phyloP scores from a whole-genome alignment of 192 early-diverging fungal genomes.

The Pilaira anomala region DNA sequence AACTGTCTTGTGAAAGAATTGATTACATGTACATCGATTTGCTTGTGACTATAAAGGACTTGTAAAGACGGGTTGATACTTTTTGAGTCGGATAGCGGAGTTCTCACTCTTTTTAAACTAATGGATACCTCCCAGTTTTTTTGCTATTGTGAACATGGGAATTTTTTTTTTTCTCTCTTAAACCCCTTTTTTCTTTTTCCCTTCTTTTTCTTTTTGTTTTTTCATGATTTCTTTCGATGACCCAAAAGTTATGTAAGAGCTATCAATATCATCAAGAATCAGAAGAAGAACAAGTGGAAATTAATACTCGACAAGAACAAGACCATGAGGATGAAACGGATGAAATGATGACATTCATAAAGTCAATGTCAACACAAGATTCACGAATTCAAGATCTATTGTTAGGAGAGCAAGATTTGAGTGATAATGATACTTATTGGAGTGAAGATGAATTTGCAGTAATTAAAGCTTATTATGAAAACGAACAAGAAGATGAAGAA shows the following conservation, averaged over 20 bases:
- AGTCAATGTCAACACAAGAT: constrained; percentile 19
- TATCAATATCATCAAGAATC: not conserved
- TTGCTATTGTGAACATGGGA: not conserved
- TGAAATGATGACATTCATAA: constrained; percentile 16
- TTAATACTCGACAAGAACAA: not conserved
- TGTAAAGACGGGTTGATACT: constrained; percentile 9
- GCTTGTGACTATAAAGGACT: too few relatives aligned
- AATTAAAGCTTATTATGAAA: constrained; percentile 20
- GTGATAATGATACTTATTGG: constrained; percentile 17
- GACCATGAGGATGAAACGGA: not conserved
- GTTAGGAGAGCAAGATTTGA: not conserved
- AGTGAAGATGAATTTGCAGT: constrained; percentile 16
- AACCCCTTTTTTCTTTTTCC: not conserved
- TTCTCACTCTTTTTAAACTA: constrained; percentile 8
- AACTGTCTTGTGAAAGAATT: too few relatives aligned
- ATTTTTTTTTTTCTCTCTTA: not conserved
- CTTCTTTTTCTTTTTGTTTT: not conserved
- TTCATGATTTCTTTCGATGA: constrained; percentile 8
- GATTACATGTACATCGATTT: too few relatives aligned
- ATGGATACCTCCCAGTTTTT: not conserved
- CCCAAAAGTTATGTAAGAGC: constrained; percentile 15
- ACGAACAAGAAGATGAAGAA: constrained; percentile 23
- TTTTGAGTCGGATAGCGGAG: not conserved
- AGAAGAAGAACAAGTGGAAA: constrained; percentile 1
- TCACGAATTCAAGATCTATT: not conserved